A percentile compares a stretch with the other conserved stretches of the same genome.
phyloP scores from a whole-genome alignment of 208 protist species.

The Leptomonas seymouri region DNA sequence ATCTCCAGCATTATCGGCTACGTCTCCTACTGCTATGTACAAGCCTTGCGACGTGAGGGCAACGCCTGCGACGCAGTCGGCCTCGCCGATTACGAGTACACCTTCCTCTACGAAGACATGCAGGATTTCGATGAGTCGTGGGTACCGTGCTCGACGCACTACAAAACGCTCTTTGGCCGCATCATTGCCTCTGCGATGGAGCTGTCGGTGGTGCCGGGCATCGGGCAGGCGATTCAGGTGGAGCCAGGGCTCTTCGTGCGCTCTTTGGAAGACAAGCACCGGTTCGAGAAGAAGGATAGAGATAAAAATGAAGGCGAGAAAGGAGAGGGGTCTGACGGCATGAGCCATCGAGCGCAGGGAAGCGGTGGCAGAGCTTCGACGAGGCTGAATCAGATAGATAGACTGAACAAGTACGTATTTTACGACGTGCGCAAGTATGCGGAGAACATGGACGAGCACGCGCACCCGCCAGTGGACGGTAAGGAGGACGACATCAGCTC shows the following conservation, averaged over 20 bases:
- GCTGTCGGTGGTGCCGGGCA: constrained; percentile 42
- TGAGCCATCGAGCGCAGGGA: neutral
- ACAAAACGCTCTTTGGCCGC: constrained; percentile 32
- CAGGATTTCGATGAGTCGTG: constrained; percentile 29
- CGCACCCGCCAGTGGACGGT: constrained; percentile 6
- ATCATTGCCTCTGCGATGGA: constrained; percentile 36
- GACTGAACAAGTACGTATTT: constrained; percentile 29
- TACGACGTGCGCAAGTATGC: constrained; percentile 34
- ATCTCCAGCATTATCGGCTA: constrained; percentile 30
- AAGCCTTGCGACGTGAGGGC: constrained; percentile 6
- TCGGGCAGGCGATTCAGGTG: constrained; percentile 62
- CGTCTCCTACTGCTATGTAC: constrained; percentile 34
- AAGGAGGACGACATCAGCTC: constrained; percentile 23
- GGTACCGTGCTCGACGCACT: constrained; percentile 29
- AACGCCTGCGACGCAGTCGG: constrained; percentile 28
- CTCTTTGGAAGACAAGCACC: constrained; percentile 16
- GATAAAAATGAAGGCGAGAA: constrained; percentile 8
- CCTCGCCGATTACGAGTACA: constrained; percentile 32
- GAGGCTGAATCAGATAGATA: constrained; percentile 9
- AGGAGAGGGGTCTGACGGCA: constrained; percentile 3
- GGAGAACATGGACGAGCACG: constrained; percentile 26
- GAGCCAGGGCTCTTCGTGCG: constrained; percentile 77
- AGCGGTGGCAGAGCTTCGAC: neutral
- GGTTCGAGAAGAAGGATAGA: neutral
- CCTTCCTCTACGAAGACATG: constrained; percentile 20